Evolutionary conservation across 2,329 filamentous ascomycete genomes (phyloP).

Genomic region (Ambrosiella xylebori): DNA sequence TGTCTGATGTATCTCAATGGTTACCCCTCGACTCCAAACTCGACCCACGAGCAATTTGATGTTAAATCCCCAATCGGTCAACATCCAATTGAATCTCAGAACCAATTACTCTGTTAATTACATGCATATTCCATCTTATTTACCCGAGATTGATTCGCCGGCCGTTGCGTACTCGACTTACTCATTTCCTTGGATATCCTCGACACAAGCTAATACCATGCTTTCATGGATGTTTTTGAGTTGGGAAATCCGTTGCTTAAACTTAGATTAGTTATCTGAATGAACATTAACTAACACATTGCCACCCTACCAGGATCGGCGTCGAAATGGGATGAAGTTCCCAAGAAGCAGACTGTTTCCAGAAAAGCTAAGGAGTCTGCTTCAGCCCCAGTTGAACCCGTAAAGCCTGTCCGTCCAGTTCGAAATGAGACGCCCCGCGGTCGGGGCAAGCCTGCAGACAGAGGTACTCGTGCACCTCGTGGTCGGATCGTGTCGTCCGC

Average conservation of each 20-base stretch:
- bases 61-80: neutral
- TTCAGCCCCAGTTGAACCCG: slow-evolving; percentile 30
- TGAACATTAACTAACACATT: neutral
- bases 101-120: neutral
- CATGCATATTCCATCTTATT: neutral
- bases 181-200: neutral
- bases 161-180: neutral
- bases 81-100: neutral
- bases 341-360: slow-evolving; percentile 51
- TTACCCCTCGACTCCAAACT: neutral
- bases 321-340: slow-evolving; percentile 72
- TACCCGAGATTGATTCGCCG: neutral
- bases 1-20: neutral
- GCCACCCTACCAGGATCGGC: slow-evolving; percentile 41
- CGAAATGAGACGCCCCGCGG: slow-evolving; percentile 45
- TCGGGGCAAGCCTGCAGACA: slow-evolving; percentile 42
- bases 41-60: neutral
- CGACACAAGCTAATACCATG: neutral
- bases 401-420: slow-evolving; percentile 36
- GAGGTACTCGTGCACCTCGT: slow-evolving; percentile 42
- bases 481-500: slow-evolving; percentile 40
- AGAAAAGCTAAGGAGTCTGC: slow-evolving; percentile 46
- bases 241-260: neutral
- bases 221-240: neutral
- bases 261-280: neutral